Conservation (phyloP, 192 early-diverging fungal genomes). For the Coemansia umbellata region DNA sequence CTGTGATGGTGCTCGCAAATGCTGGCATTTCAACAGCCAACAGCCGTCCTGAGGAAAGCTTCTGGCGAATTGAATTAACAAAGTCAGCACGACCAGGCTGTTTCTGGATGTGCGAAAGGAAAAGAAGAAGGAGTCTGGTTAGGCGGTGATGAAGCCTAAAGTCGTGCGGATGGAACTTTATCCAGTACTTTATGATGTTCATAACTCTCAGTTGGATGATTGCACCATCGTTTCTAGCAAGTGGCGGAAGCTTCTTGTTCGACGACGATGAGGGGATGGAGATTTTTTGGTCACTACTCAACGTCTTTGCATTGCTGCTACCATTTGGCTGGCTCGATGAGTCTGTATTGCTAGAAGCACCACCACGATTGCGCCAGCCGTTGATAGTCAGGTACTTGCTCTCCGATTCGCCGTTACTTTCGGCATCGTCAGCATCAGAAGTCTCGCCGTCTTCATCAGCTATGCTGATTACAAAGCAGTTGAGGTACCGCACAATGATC, state of each 20-base stretch:
- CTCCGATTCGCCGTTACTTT: constrained; percentile 5
- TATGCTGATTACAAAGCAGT: constrained; percentile 36
- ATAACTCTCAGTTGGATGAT: constrained; percentile 73
- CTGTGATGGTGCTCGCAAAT: constrained; percentile 11
- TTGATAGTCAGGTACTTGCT: constrained; percentile 37
- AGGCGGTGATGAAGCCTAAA: constrained; percentile 49
- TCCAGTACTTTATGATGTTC: constrained; percentile 86
- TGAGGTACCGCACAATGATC: constrained; percentile 59
- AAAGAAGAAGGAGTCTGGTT: constrained; percentile 44
- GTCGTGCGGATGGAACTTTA: constrained; percentile 72
- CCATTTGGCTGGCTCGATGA: not conserved
- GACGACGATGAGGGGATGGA: not conserved
- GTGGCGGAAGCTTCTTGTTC: constrained; percentile 13
- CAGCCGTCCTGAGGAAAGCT: constrained; percentile 43
- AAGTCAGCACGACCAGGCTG: constrained; percentile 50
- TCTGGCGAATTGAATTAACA: constrained; percentile 45
- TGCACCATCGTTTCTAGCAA: constrained; percentile 42
- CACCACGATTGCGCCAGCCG: constrained; percentile 24
- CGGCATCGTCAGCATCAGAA: constrained; percentile 9
- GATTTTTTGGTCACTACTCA: not conserved
- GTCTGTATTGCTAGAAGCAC: not conserved
- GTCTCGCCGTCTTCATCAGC: constrained; percentile 9
- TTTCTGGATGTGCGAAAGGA: constrained; percentile 49
- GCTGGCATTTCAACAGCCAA: constrained; percentile 37
- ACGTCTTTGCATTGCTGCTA: not conserved